Conservation (phyloP, 164 flowering plant genomes). For the Vitis riparia region DNA sequence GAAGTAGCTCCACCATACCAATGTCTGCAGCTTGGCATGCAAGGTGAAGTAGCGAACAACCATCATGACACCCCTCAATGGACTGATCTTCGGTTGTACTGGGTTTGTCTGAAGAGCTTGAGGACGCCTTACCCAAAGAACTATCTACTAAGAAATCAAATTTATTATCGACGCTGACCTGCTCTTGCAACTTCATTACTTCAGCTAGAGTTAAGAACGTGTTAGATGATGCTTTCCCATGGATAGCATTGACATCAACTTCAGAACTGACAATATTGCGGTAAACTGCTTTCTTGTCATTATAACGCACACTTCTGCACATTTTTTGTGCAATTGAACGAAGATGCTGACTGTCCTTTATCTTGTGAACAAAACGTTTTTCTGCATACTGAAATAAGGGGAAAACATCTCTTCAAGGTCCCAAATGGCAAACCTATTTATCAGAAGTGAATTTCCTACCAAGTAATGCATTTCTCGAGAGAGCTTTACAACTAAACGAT, state of each 20-base stretch:
- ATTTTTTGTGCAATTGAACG: constrained; percentile 55
- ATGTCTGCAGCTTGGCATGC: constrained; percentile 79
- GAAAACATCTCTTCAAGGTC: constrained; percentile 11
- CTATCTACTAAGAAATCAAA: constrained; percentile 28
- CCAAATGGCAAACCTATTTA: constrained; percentile 1
- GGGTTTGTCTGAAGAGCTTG: constrained; percentile 27
- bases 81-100: constrained; percentile 26
- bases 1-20: constrained; percentile 88
- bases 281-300: constrained; percentile 79
- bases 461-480: neutral
- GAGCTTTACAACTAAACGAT: neutral
- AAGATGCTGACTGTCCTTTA: constrained; percentile 35
- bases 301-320: constrained; percentile 69
- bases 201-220: constrained; percentile 38
- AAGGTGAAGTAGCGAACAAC: constrained; percentile 77
- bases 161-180: constrained; percentile 19
- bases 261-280: constrained; percentile 61
- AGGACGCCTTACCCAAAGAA: constrained; percentile 25
- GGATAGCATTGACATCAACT: constrained; percentile 63
- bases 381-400: constrained; percentile 67
- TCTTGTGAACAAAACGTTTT: constrained; percentile 62
- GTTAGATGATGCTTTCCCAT: constrained; percentile 38
- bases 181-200: constrained; percentile 40
- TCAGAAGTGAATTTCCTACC: neutral
- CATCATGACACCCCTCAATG: constrained; percentile 45